Evolutionary conservation across 495 filamentous ascomycete genomes (phyloP), one percentile per base, ranked within the genome.

Genomic region (Glonium stellatum): DNA sequence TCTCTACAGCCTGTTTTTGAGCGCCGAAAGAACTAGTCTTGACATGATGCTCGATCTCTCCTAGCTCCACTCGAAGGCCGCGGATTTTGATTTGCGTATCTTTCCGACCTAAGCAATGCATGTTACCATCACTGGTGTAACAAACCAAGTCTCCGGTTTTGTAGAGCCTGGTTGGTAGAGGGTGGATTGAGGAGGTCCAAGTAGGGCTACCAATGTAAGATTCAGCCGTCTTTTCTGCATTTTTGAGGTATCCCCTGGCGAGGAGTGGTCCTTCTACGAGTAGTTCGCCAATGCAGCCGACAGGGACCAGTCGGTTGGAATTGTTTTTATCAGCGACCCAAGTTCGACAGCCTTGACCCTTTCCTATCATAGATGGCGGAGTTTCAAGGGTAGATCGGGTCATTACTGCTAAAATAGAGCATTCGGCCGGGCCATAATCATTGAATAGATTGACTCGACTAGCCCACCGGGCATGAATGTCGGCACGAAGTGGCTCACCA

Each of bases 251-350:
- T 5, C 77, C 77, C 27, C 74, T 70, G 42, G 72, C 79, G 22
- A 82, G 73, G 50, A 79, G 74, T 0, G 77, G 78, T 0, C 80
- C 80, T 62, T 80, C 76, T 15, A 82, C 71, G 11, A 80, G 70
- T 23, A 82, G 57, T 60, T 82, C 80, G 1, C 80, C 80, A 5
- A 79, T 71, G 8, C 69, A 71, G 27, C 80, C 80, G 13, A 82
- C 69, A 0, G 80, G 78, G 58, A 73, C 67, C 4, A 80, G 69
- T 9, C 56, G 60, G 6, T 79, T 67, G 47, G 78, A 72, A 50
- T 77, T 66, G 23, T 75, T 66, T 1, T 74, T 72, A 46, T 80
- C 74, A 8, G 75, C 71, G 42, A 82, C 73, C 76, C 78, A 80
- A 22, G 72, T 76, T 6, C 64, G 66, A 6, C 36, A 59, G 13